phyloP scores from a whole-genome alignment of 352 stramenopile species.

The Globisporangium perplexum region DNA sequence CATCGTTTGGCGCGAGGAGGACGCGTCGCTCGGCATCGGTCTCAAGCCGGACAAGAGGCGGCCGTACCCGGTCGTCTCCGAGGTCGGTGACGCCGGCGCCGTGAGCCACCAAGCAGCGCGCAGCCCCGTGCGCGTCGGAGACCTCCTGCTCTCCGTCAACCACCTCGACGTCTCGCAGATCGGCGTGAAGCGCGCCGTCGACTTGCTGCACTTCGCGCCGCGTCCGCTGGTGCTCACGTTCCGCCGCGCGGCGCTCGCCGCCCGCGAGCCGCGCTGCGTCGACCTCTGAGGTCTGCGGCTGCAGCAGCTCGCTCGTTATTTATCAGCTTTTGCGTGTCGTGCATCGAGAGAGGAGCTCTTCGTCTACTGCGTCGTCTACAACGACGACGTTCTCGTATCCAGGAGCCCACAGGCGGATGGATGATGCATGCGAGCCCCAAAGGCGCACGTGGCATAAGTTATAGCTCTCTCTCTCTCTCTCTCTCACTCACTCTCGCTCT shows the following conservation, averaged over 20 bases:
- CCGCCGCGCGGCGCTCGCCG: slow-evolving; percentile 26
- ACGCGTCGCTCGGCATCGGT: slow-evolving; percentile 46
- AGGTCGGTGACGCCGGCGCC: slow-evolving; percentile 23
- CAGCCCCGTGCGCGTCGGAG: slow-evolving; percentile 31
- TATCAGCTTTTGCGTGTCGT: too few species aligned
- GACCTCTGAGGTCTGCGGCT: slow-evolving; percentile 41
- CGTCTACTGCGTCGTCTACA: background rate
- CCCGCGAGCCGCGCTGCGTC: slow-evolving; percentile 24
- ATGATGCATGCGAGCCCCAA: too few species aligned
- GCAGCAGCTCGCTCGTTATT: background rate
- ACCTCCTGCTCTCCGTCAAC: slow-evolving; percentile 69
- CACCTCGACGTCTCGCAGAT: slow-evolving; percentile 55
- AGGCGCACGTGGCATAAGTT: too few species aligned
- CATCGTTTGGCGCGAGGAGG: slow-evolving; percentile 63
- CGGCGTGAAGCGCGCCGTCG: slow-evolving; percentile 45
- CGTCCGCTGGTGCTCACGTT: slow-evolving; percentile 70
- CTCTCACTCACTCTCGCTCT: too few species aligned
- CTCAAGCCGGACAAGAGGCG: slow-evolving; percentile 44
- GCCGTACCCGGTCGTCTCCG: slow-evolving; percentile 48
- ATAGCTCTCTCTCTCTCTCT: too few species aligned
- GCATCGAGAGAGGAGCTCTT: too few species aligned
- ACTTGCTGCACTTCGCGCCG: slow-evolving; percentile 60
- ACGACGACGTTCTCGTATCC: too few species aligned
- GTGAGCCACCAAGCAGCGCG: slow-evolving; percentile 19
- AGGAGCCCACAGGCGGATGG: too few species aligned